Evolutionary conservation across 306 rosid species (phyloP), one percentile per base, ranked within the genome.

Genomic region (Carpinus viminea): DNA sequence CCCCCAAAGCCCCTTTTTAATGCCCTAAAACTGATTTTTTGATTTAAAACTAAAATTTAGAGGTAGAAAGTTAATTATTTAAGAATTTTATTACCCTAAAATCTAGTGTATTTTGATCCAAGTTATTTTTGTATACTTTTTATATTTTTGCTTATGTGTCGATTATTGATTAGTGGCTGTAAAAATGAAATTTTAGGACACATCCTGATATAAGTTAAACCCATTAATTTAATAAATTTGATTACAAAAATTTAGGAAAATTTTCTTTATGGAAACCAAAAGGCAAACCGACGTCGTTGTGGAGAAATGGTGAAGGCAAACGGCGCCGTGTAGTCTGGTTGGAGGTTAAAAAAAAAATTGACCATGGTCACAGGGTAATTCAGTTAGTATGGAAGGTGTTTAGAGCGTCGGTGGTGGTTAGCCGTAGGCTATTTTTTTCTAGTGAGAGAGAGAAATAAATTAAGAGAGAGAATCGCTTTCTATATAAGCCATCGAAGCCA

Each of bases 321-420:
- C 87, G 82, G 41, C 85, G 80, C 53, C 82, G 65, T 17, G 0
- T 20, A 24, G n/a, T 41, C 10, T 0, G 12, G 53, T 73, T 57
- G 0, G 8, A 41, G 46, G n/a, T 13, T 10, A 26, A 28, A 53
- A 76, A 36, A 52, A 12, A 13, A 2, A 9, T 82, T 82, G 81
- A 82, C 84, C 46, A 21, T 6, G 70, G 80, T 85, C 60, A 45
- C 84, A 45, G 28, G 77, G 16, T 54, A 24, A 72, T 54, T 79
- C 78, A 28, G 85, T 78, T 85, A 54, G 87, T 59, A 83, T 77
- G 82, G 76, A 36, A 31, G 56, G 70, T 59, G 2, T 45, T 45
- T 51, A 52, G 26, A 68, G 85, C 95, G 90, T 92, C 88, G 95
- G 92, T 85, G 90, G 83, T 83, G 82, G 93, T 84, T 81, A 86